Evolutionary conservation across 345 rosid species (phyloP).

Genomic region (Brassica cretica): DNA sequence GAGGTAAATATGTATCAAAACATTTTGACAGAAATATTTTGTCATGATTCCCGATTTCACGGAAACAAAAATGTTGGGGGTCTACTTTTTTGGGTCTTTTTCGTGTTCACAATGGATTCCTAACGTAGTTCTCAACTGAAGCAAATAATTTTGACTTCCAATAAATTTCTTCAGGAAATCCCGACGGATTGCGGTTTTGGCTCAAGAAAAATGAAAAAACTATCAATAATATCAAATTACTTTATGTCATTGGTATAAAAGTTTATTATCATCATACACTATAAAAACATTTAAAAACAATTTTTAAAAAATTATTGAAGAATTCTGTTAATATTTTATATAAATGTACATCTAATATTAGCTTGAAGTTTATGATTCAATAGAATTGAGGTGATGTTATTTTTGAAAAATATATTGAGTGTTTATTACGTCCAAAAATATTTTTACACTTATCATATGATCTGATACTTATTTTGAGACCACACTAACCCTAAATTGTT

Average conservation of each 20-base stretch:
- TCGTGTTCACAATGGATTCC: neutral
- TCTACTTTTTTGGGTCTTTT: too few relatives aligned
- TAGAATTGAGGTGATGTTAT: neutral
- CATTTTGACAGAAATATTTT: too few relatives aligned
- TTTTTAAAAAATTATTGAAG: neutral
- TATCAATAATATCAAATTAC: neutral
- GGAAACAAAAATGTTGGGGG: neutral
- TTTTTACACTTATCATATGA: neutral
- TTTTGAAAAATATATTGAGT: neutral
- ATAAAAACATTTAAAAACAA: too few relatives aligned
- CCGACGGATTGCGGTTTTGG: neutral
- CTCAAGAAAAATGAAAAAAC: neutral
- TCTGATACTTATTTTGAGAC: neutral
- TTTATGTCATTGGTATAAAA: neutral
- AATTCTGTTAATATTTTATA: too few relatives aligned
- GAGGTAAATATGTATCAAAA: neutral
- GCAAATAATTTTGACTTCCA: too few relatives aligned
- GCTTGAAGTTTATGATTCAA: neutral
- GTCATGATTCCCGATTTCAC: neutral
- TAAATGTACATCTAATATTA: too few relatives aligned
- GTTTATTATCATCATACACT: neutral
- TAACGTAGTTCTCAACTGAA: neutral
- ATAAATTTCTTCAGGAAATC: too few relatives aligned
- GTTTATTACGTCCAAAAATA: neutral
- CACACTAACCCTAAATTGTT: neutral